Conservation (phyloP, 1,284 basidiomycete species). For the Ustilago hordei region DNA sequence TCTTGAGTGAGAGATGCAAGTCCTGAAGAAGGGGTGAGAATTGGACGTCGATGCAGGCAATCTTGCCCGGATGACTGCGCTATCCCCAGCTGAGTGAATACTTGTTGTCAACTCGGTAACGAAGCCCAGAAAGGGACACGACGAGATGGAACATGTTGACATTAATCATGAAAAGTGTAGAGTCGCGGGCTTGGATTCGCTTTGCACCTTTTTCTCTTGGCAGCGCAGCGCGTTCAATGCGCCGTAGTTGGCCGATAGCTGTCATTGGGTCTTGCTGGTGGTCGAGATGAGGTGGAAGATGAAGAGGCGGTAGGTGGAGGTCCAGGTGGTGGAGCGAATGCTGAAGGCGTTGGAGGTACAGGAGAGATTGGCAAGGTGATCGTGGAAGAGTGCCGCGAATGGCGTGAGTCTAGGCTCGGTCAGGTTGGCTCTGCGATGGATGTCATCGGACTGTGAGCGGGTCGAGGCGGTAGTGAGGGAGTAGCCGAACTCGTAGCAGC, state of each 20-base stretch:
- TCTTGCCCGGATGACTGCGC: no score
- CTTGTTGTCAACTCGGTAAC: no score
- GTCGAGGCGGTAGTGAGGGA: constrained; percentile 29
- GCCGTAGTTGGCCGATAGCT: constrained; percentile 44
- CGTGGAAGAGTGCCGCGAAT: constrained; percentile 33
- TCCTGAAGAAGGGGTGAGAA: no score
- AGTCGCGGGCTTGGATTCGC: no score
- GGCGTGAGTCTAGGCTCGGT: constrained; percentile 35
- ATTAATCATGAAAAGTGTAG: no score
- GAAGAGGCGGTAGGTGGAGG: constrained; percentile 14
- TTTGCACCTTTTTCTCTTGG: no score
- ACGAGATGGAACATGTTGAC: no score
- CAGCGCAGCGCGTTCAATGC: background rate
- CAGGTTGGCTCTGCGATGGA: constrained; percentile 9
- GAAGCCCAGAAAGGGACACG: no score
- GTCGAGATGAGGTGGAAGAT: constrained; percentile 15
- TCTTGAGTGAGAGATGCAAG: no score
- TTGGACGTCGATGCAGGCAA: no score
- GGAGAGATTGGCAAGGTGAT: constrained; percentile 10
- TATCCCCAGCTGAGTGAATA: no score
- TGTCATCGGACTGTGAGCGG: constrained; percentile 7
- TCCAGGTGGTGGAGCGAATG: constrained; percentile 24
- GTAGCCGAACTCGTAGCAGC: constrained; percentile 3
- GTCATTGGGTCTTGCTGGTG: constrained; percentile 15
- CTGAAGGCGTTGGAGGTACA: constrained; percentile 11